Conservation (phyloP, 129 eudicot species). For the Silybum marianum region DNA sequence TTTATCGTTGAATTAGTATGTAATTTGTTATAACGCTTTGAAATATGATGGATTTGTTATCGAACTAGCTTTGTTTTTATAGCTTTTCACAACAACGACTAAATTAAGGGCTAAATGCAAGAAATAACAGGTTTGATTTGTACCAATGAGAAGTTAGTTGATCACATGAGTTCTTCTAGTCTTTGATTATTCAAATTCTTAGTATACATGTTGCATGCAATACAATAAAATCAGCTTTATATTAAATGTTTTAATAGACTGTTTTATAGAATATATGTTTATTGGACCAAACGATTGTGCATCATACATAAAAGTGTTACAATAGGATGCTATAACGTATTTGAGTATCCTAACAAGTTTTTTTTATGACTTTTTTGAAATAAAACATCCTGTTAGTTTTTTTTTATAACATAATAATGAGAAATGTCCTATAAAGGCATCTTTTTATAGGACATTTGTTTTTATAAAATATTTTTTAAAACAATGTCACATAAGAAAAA, state of each 20-base stretch:
- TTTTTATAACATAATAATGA: too few relatives aligned
- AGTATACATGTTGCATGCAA: neutral
- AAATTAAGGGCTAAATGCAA: neutral
- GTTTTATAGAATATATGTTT: too few relatives aligned
- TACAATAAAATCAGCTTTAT: neutral
- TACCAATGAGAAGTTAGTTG: neutral
- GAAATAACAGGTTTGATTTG: neutral
- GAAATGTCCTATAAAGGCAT: too few relatives aligned
- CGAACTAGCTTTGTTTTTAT: neutral
- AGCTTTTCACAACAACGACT: neutral
- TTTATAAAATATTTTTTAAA: too few relatives aligned
- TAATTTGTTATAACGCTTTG: conserved; percentile 15
- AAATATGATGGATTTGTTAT: conserved; percentile 19
- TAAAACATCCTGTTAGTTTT: too few relatives aligned
- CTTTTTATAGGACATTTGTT: too few relatives aligned
- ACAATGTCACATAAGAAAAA: neutral
- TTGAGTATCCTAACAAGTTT: neutral
- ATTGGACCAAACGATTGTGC: neutral
- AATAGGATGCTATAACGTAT: neutral
- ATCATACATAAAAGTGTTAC: neutral
- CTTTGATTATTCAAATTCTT: neutral
- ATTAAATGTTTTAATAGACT: neutral
- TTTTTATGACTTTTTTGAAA: too few relatives aligned
- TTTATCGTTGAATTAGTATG: conserved; percentile 15
- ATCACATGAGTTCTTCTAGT: neutral